A percentile compares a stretch with the other conserved stretches of the same genome.
Conservation (phyloP, 805 yeast genomes). For the Cyberlindnera saturnus region DNA sequence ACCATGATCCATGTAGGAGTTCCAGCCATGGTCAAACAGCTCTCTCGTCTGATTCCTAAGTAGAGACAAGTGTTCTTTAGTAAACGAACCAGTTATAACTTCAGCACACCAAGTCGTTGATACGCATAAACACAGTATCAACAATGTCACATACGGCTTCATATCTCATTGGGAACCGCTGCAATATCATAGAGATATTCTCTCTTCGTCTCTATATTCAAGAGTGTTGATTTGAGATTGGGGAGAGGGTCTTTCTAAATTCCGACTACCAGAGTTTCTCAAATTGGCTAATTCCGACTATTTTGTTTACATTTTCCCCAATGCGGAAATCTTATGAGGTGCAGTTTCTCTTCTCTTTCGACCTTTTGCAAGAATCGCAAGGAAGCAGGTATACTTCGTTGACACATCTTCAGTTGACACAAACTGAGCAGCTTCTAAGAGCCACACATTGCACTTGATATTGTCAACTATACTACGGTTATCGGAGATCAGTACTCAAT, state of each 20-base stretch:
- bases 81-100: constrained; percentile 12
- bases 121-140: too few species aligned
- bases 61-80: constrained; percentile 23
- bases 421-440: too few species aligned
- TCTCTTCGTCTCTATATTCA: neutral
- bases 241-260: neutral
- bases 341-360: neutral
- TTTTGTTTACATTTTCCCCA: constrained; percentile 16
- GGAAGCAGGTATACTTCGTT: too few species aligned
- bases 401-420: too few species aligned
- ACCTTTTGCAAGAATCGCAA: too few species aligned
- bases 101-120: neutral
- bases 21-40: constrained; percentile 72
- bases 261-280: neutral
- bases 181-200: too few species aligned
- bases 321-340: constrained; percentile 5
- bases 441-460: too few species aligned
- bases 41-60: constrained; percentile 41
- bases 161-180: too few species aligned
- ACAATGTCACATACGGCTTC: too few species aligned
- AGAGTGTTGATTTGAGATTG: too few species aligned
- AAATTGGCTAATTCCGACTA: constrained; percentile 3
- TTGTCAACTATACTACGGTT: too few species aligned
- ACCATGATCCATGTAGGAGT: constrained; percentile 59
- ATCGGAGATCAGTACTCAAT: neutral